These are phyloP conservation scores for Alternaria burnsii DNA, from an alignment of 2,329 filamentous ascomycete species.

Conservation along the genomic window DNA sequence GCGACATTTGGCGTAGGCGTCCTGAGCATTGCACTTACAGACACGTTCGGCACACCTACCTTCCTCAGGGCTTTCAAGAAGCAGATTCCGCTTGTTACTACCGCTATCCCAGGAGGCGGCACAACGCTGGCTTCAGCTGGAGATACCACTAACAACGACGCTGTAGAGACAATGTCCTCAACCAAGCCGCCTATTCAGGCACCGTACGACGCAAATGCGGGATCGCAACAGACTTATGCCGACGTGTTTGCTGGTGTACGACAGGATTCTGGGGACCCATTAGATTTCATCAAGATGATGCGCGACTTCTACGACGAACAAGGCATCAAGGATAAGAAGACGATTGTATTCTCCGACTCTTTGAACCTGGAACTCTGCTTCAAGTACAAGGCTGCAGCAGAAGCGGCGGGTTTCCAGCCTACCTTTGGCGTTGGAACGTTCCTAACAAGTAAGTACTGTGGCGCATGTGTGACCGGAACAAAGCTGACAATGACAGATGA, in stretches of 20 bases:
- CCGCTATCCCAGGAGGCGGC: constrained; percentile 51
- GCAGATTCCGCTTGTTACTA: constrained; percentile 62
- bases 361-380: constrained; percentile 90
- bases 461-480: no score
- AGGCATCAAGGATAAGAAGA: constrained; percentile 81
- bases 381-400: constrained; percentile 85
- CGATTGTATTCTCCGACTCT: constrained; percentile 94
- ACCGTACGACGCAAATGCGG: constrained; percentile 50
- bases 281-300: constrained; percentile 80
- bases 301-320: constrained; percentile 80
- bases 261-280: constrained; percentile 89
- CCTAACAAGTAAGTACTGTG: constrained; percentile 72
- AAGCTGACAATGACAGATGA: constrained; percentile 67
- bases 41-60: constrained; percentile 92
- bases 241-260: constrained; percentile 83
- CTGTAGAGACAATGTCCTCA: constrained; percentile 48
- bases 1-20: constrained; percentile 87
- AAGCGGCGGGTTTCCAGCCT: constrained; percentile 80
- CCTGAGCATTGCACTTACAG: constrained; percentile 87
- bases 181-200: constrained; percentile 57
- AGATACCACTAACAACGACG: constrained; percentile 53
- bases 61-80: constrained; percentile 87
- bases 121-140: constrained; percentile 52
- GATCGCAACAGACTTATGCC: constrained; percentile 71
- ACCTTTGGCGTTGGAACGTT: constrained; percentile 96